Conservation (phyloP, 352 stramenopile species). For the Phytophthora constricta region DNA sequence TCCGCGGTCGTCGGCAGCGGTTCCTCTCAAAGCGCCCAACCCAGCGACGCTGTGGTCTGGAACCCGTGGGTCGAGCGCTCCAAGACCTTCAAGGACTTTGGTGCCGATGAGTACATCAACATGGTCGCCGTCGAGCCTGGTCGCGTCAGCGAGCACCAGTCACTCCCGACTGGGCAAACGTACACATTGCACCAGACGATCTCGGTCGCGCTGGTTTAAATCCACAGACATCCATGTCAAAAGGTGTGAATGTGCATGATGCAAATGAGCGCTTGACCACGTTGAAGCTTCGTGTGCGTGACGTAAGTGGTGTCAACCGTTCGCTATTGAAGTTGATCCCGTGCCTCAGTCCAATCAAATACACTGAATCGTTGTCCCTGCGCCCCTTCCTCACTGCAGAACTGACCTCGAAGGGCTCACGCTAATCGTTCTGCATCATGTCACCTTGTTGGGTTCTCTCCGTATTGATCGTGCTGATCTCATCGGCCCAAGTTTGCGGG, state of each 20-base stretch:
- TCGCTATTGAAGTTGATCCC: slow-evolving; percentile 30
- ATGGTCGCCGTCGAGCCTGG: slow-evolving; percentile 97
- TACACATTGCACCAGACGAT: slow-evolving; percentile 49
- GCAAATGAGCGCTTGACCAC: no score
- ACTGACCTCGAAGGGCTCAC: slow-evolving; percentile 4
- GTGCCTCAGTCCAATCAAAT: slow-evolving; percentile 24
- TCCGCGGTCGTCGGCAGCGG: slow-evolving; percentile 48
- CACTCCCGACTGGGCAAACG: slow-evolving; percentile 46
- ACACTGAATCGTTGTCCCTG: no score
- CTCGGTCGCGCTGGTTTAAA: slow-evolving; percentile 9
- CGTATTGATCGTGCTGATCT: slow-evolving; percentile 11
- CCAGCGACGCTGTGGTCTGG: slow-evolving; percentile 90
- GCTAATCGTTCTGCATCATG: background rate
- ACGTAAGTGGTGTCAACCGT: no score
- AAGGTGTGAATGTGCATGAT: no score
- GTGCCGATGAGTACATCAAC: slow-evolving; percentile 92
- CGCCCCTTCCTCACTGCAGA: no score
- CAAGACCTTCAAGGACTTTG: slow-evolving; percentile 93
- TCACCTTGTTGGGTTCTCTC: background rate
- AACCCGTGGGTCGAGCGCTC: slow-evolving; percentile 94
- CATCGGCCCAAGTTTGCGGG: background rate
- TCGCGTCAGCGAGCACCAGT: slow-evolving; percentile 57
- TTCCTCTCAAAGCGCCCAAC: slow-evolving; percentile 20
- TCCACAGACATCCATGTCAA: background rate
- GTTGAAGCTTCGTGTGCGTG: no score